Evolutionary conservation across 257 asterid genomes (phyloP).

Genomic region (Solanum medicagineum): DNA sequence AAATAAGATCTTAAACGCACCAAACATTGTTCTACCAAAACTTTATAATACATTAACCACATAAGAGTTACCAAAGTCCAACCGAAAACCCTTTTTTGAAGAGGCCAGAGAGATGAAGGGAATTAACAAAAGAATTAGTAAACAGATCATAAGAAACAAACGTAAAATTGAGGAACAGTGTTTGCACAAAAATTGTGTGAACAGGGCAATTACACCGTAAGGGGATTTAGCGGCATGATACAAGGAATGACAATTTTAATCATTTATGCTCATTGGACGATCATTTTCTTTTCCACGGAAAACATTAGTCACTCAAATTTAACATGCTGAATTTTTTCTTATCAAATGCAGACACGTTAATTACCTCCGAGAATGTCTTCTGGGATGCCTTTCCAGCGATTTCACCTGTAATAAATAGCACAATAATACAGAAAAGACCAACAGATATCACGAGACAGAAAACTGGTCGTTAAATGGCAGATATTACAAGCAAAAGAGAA

Average conservation of each 20-base stretch:
- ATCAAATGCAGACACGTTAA: background rate
- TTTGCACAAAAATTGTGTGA: background rate
- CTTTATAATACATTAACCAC: background rate
- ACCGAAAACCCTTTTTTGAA: background rate
- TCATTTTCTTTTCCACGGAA: background rate
- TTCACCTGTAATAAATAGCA: slow-evolving; percentile 33
- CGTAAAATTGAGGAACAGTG: background rate
- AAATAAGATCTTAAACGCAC: background rate
- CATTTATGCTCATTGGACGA: background rate
- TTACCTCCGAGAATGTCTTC: slow-evolving; percentile 50
- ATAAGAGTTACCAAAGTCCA: background rate
- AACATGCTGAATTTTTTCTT: background rate
- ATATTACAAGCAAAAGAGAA: background rate
- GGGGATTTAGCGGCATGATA: background rate
- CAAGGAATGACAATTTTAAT: background rate
- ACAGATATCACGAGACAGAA: background rate
- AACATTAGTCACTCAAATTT: background rate
- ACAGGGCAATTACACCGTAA: background rate
- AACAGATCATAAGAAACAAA: background rate
- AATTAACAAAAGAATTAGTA: background rate
- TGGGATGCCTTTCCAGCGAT: slow-evolving; percentile 28
- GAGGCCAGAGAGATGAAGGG: background rate
- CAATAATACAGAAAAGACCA: background rate
- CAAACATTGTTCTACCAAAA: background rate
- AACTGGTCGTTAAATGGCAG: background rate